These are phyloP conservation scores for Metrosideros polymorpha DNA, from an alignment of 441 rosid genomes.

Conservation along the genomic window DNA sequence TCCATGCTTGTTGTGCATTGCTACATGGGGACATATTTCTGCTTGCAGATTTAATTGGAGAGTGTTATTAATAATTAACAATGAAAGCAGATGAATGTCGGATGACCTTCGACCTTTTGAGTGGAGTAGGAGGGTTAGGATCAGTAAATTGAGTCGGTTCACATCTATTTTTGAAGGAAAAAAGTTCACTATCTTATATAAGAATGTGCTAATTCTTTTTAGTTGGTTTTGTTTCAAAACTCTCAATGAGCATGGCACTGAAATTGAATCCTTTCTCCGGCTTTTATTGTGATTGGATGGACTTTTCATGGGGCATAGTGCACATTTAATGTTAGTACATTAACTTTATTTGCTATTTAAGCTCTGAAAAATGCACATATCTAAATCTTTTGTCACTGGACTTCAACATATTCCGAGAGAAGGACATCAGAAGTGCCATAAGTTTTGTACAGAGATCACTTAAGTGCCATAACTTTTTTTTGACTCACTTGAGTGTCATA, in stretches of 20 bases:
- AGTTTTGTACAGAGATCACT: too few relatives aligned
- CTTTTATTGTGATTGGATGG: not conserved
- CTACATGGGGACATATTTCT: not conserved
- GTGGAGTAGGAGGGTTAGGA: not conserved
- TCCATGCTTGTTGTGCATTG: not conserved
- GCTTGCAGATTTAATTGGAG: not conserved
- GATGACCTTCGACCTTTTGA: not conserved
- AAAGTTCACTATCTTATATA: not conserved
- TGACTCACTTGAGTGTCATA: too few relatives aligned
- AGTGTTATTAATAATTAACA: not conserved
- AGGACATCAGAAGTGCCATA: too few relatives aligned
- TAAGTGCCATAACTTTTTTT: too few relatives aligned
- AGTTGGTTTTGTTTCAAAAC: not conserved
- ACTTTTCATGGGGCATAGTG: not conserved
- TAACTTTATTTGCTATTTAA: not conserved
- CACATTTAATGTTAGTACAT: not conserved
- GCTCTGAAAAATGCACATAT: not conserved
- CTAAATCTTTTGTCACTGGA: not conserved
- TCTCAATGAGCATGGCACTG: not conserved
- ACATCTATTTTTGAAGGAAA: not conserved
- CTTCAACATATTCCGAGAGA: too few relatives aligned
- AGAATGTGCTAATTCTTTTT: not conserved
- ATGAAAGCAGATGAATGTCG: not conserved
- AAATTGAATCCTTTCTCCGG: not conserved
- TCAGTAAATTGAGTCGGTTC: not conserved